phyloP scores from a whole-genome alignment of 257 asterid genomes.

The Nicotiana noctiflora region DNA sequence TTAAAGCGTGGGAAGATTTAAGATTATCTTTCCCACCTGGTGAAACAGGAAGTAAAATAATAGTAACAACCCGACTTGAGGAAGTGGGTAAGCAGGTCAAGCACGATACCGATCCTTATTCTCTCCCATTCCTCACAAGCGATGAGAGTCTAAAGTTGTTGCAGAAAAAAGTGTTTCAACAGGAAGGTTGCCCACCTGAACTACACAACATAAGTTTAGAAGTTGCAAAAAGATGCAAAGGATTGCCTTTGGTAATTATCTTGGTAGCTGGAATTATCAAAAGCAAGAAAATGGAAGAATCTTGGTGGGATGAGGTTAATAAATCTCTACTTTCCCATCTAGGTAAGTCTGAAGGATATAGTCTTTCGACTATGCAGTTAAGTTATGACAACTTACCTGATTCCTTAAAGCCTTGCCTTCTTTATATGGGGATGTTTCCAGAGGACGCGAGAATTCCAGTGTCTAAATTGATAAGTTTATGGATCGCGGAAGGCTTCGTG shows the following conservation, averaged over 20 bases:
- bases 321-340: background rate
- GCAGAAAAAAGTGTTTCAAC: background rate
- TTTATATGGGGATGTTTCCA: conserved; percentile 6
- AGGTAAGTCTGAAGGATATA: background rate
- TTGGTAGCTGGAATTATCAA: background rate
- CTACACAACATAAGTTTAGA: background rate
- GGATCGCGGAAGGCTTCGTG: background rate
- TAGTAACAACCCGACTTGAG: background rate
- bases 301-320: background rate
- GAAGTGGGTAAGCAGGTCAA: background rate
- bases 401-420: background rate
- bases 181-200: background rate
- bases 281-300: background rate
- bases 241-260: background rate
- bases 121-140: background rate
- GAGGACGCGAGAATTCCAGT: background rate
- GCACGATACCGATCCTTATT: background rate
- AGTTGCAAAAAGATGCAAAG: conserved; percentile 9
- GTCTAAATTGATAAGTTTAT: background rate
- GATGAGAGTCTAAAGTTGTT: background rate
- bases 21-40: background rate
- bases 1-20: background rate
- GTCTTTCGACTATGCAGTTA: background rate
- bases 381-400: background rate
- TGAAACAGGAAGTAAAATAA: background rate